A percentile compares a stretch with the other conserved stretches of the same genome.
phyloP scores from a whole-genome alignment of 192 early-diverging fungal genomes.

The Umbelopsis ramanniana region DNA sequence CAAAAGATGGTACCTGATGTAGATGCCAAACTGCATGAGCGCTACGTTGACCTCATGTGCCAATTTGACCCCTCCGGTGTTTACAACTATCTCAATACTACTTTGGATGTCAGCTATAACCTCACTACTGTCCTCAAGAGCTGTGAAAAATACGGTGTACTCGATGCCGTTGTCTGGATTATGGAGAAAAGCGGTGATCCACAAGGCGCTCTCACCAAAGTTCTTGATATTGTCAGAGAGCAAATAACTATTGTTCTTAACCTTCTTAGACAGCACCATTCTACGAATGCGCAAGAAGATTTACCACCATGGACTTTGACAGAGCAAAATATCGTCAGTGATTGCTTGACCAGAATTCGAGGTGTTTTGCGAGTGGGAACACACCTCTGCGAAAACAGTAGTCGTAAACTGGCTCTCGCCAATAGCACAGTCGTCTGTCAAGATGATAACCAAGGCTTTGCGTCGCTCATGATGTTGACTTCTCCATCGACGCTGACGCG shows the following conservation, averaged over 20 bases:
- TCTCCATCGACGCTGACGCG: constrained; percentile 9
- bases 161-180: constrained; percentile 67
- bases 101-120: constrained; percentile 48
- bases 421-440: constrained; percentile 25
- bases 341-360: constrained; percentile 52
- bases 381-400: constrained; percentile 57
- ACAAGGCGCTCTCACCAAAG: constrained; percentile 54
- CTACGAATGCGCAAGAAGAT: neutral
- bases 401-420: constrained; percentile 34
- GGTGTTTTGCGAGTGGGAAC: constrained; percentile 63
- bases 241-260: constrained; percentile 45
- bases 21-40: constrained; percentile 48
- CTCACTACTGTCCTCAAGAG: constrained; percentile 39
- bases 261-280: constrained; percentile 39
- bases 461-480: neutral
- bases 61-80: constrained; percentile 65
- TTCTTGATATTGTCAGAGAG: constrained; percentile 58
- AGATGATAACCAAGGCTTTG: constrained; percentile 19
- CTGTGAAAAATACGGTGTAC: constrained; percentile 54
- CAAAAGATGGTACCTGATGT: constrained; percentile 19
- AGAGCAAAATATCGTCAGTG: constrained; percentile 51
- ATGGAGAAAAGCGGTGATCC: constrained; percentile 60
- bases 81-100: constrained; percentile 59
- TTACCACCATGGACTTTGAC: constrained; percentile 47
- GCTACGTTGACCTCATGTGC: constrained; percentile 62